A percentile compares a stretch with the other conserved stretches of the same genome.
Evolutionary conservation across 1,284 basidiomycete species (phyloP).

Genomic region (Xerocomus minutiporus): DNA sequence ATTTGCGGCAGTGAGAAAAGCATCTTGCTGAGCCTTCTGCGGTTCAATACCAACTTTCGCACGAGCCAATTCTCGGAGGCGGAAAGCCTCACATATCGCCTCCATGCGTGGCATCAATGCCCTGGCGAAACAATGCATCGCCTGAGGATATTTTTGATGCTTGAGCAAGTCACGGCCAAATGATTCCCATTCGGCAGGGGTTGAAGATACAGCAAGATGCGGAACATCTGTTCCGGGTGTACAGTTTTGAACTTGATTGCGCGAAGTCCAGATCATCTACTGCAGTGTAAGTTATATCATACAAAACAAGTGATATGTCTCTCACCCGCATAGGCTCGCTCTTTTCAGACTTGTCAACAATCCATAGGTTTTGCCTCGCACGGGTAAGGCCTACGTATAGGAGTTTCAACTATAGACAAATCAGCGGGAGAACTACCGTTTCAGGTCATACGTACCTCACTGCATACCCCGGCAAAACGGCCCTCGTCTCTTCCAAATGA

Average conservation of each 20-base stretch:
- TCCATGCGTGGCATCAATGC: constrained; percentile 44
- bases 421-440: background rate
- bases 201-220: constrained; percentile 45
- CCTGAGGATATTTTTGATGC: constrained; percentile 52
- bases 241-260: constrained; percentile 41
- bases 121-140: constrained; percentile 58
- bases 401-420: constrained; percentile 50
- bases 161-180: constrained; percentile 51
- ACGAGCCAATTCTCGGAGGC: constrained; percentile 40
- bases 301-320: background rate
- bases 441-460: constrained; percentile 41
- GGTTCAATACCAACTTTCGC: constrained; percentile 23
- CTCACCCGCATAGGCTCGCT: constrained; percentile 56
- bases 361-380: constrained; percentile 64
- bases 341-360: constrained; percentile 56
- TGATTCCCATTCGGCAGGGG: constrained; percentile 51
- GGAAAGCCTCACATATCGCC: constrained; percentile 44
- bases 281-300: background rate
- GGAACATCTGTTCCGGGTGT: constrained; percentile 44
- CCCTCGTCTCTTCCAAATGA: constrained; percentile 43
- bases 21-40: constrained; percentile 28
- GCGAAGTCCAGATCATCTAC: constrained; percentile 48
- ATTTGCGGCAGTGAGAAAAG: constrained; percentile 43
- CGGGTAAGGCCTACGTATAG: constrained; percentile 70
- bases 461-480: constrained; percentile 55